These are phyloP conservation scores for Penicillium crystallinum DNA, from an alignment of 495 filamentous ascomycete species.

Conservation along the genomic window DNA sequence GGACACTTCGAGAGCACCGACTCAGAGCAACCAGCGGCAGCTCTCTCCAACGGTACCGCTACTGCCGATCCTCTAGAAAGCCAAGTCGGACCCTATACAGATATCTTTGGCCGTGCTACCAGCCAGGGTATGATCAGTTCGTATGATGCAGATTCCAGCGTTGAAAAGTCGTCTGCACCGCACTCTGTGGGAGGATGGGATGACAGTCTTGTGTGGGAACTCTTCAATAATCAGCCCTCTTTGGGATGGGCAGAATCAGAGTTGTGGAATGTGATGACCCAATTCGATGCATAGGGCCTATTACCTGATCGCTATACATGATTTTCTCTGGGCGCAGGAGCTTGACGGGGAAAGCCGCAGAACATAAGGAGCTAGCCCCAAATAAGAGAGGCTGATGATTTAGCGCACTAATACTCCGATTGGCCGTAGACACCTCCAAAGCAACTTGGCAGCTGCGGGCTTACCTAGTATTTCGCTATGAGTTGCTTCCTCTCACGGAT, in stretches of 20 bases:
- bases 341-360: no score
- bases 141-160: slow-evolving; percentile 1
- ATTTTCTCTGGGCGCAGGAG: no score
- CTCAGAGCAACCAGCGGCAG: not conserved
- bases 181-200: slow-evolving; percentile 21
- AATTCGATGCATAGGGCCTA: slow-evolving; percentile 3
- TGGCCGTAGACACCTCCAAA: no score
- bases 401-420: no score
- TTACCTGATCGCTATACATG: no score
- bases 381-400: no score
- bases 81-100: slow-evolving; percentile 1
- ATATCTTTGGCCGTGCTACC: slow-evolving; percentile 5
- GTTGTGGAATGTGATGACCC: slow-evolving; percentile 19
- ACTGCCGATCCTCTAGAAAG: not conserved
- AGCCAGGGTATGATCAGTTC: not conserved
- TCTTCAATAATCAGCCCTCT: slow-evolving; percentile 29
- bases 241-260: slow-evolving; percentile 29
- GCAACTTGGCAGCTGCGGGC: no score
- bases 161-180: not conserved
- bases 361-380: no score
- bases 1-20: not conserved
- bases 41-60: not conserved
- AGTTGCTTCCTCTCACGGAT: no score
- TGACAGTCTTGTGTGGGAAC: slow-evolving; percentile 30
- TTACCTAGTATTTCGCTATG: no score